Conservation (phyloP, 495 filamentous ascomycete species). For the Mytilinidion resinicola region DNA sequence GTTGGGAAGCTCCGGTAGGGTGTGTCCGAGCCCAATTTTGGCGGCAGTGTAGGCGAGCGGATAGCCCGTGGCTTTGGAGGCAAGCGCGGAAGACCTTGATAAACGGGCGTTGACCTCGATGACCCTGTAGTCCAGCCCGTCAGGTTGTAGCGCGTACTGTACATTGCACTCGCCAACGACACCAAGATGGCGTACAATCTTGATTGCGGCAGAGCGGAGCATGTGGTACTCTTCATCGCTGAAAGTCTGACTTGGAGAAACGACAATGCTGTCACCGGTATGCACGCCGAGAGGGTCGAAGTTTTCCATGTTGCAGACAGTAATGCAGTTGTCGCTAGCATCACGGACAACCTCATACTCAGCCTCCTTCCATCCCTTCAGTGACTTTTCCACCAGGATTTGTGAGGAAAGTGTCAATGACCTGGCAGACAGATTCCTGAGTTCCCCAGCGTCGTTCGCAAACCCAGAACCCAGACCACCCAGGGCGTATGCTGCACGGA, state of each 20-base stretch:
- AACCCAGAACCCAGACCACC: slow-evolving; percentile 97
- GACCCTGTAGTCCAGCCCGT: slow-evolving; percentile 95
- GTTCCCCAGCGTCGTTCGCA: slow-evolving; percentile 85
- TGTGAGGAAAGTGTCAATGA: slow-evolving; percentile 94
- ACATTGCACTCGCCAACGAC: slow-evolving; percentile 99
- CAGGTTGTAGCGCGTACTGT: slow-evolving; percentile 94
- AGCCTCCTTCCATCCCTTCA: slow-evolving; percentile 99
- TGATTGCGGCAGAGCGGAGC: slow-evolving; percentile 96
- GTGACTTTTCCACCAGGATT: slow-evolving; percentile 97
- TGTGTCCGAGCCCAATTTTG: slow-evolving; percentile 94
- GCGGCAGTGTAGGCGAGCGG: slow-evolving; percentile 91
- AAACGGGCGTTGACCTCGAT: slow-evolving; percentile 98
- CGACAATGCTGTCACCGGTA: slow-evolving; percentile 97
- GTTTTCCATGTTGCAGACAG: slow-evolving; percentile 99
- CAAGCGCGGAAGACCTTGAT: slow-evolving; percentile 87
- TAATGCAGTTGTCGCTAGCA: slow-evolving; percentile 96
- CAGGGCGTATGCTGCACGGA: slow-evolving; percentile 90
- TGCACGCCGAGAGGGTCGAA: slow-evolving; percentile 98
- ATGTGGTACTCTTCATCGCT: slow-evolving; percentile 99
- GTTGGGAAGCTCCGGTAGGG: slow-evolving; percentile 88
- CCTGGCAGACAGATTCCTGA: slow-evolving; percentile 83
- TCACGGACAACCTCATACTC: slow-evolving; percentile 98
- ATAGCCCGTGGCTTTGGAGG: slow-evolving; percentile 95
- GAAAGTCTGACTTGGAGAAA: slow-evolving; percentile 92
- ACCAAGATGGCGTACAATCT: slow-evolving; percentile 93